These are phyloP conservation scores for Trichoderma sp. DNA, from an alignment of 2,329 filamentous ascomycete genomes.

Conservation along the genomic window DNA sequence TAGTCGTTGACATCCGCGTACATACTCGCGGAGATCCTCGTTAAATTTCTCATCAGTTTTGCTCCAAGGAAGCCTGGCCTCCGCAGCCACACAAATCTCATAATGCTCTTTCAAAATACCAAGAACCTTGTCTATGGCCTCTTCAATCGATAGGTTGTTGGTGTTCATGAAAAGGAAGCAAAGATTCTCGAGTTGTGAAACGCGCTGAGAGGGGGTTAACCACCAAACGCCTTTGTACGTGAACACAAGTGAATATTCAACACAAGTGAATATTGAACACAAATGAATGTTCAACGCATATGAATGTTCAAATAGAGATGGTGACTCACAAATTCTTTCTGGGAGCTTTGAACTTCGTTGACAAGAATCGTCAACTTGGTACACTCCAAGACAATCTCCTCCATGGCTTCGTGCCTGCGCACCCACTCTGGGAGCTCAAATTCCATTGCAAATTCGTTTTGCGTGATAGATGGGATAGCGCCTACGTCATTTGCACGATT, in stretches of 20 bases:
- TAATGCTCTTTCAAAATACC: neutral
- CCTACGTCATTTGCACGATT: neutral
- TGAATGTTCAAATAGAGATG: neutral
- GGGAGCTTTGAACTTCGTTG: conserved; percentile 1
- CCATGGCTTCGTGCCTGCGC: conserved; percentile 7
- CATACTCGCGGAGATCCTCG: neutral
- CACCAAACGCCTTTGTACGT: neutral
- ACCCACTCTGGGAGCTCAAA: conserved; percentile 17
- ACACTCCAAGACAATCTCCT: conserved; percentile 10
- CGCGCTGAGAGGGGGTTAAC: neutral
- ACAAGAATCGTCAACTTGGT: conserved; percentile 11
- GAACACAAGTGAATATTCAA: too few relatives aligned
- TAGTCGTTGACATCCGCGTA: neutral
- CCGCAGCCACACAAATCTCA: neutral
- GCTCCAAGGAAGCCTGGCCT: conserved; percentile 14
- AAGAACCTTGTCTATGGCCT: neutral
- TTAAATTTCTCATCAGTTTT: conserved; percentile 7
- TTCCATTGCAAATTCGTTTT: conserved; percentile 2
- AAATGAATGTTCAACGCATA: too few relatives aligned
- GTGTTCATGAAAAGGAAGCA: neutral
- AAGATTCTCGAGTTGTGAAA: neutral
- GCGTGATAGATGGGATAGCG: neutral
- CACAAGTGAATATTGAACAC: too few relatives aligned
- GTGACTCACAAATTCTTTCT: conserved; percentile 16
- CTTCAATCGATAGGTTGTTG: neutral